Evolutionary conservation across 2,329 filamentous ascomycete species (phyloP).

Genomic region (Ascosphaera aggregata): DNA sequence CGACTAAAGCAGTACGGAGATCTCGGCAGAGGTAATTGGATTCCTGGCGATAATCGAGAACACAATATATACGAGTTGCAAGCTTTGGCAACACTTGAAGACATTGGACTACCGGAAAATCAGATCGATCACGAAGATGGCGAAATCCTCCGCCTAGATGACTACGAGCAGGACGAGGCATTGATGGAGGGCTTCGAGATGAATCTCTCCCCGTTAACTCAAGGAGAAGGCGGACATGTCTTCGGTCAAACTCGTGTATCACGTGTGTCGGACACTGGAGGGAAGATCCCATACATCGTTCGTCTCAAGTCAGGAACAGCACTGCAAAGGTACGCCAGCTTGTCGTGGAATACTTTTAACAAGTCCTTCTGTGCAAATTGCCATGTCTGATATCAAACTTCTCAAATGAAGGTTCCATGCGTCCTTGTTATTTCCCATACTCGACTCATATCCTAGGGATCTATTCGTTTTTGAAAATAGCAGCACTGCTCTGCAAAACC

Average conservation of each 20-base stretch:
- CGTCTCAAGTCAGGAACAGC: constrained; percentile 4
- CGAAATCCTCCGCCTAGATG: neutral
- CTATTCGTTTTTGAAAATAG: constrained; percentile 38
- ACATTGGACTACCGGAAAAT: constrained; percentile 4
- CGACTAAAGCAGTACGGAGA: constrained; percentile 23
- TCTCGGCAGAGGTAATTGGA: constrained; percentile 16
- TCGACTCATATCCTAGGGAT: constrained; percentile 58
- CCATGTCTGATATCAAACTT: neutral
- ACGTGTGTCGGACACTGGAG: constrained; percentile 9
- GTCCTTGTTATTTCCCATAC: constrained; percentile 43
- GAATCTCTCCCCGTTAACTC: constrained; percentile 2
- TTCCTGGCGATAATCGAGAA: constrained; percentile 40
- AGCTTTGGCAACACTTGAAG: constrained; percentile 32
- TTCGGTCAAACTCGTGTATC: constrained; percentile 15
- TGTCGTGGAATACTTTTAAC: neutral
- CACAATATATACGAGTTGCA: constrained; percentile 56
- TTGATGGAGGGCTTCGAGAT: constrained; percentile 4
- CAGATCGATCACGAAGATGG: constrained; percentile 7
- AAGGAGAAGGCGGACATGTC: constrained; percentile 7
- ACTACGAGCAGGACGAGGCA: constrained; percentile 1
- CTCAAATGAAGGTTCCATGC: constrained; percentile 12
- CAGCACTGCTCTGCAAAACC: constrained; percentile 20
- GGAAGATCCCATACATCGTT: constrained; percentile 4
- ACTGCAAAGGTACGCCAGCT: constrained; percentile 8
- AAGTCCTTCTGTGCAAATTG: neutral